phyloP scores from a whole-genome alignment of 2,329 filamentous ascomycete species.

The Monascus ruber region DNA sequence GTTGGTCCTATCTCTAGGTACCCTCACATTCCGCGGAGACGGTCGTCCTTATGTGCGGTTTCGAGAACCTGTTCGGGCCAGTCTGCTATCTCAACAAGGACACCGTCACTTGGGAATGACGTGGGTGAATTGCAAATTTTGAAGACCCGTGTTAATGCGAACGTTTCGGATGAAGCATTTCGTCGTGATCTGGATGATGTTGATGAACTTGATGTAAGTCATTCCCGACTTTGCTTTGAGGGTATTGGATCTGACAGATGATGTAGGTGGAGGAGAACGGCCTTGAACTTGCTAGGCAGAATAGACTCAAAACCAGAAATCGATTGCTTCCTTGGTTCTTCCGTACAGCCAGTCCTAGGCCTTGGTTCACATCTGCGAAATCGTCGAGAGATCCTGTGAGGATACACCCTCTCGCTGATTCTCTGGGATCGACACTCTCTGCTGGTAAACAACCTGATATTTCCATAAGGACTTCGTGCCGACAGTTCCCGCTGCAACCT shows the following conservation, averaged over 20 bases:
- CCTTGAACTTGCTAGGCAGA: neutral
- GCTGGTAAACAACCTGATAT: neutral
- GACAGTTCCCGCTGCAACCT: neutral
- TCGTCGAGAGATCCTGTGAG: neutral
- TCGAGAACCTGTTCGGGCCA: conserved; percentile 5
- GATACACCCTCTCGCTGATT: neutral
- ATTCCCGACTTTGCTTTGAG: neutral
- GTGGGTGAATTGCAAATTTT: conserved; percentile 11
- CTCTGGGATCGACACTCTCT: neutral
- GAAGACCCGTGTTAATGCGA: conserved; percentile 8
- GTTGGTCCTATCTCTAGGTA: conserved; percentile 4
- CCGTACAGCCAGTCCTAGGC: neutral
- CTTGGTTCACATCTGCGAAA: neutral
- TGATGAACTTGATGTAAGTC: neutral
- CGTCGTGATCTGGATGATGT: neutral
- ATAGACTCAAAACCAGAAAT: neutral
- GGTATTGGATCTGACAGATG: neutral
- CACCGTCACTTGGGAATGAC: conserved; percentile 11
- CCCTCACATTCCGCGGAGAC: conserved; percentile 15
- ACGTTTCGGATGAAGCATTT: neutral
- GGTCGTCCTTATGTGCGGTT: conserved; percentile 13
- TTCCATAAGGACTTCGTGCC: neutral
- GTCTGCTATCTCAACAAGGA: conserved; percentile 11
- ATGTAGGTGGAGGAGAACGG: neutral
- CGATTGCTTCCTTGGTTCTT: neutral